Base-by-base conservation (phyloP, 169 alveolate species). In the Prorocentrum cordatum region DNA sequence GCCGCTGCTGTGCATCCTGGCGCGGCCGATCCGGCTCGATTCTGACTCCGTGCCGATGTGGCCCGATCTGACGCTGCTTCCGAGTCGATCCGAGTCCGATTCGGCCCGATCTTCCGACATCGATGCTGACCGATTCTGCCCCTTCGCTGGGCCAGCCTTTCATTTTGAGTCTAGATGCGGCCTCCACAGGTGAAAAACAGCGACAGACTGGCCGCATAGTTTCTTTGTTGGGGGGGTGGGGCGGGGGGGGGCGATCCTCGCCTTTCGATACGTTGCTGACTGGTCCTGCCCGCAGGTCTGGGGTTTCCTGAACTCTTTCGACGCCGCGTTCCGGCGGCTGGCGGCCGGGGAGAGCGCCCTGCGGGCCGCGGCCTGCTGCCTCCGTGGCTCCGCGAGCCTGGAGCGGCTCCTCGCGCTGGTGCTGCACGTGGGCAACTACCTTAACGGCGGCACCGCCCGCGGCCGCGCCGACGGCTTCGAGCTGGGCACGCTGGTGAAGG, bases 361-460 rank as follows among this genome's bases (percentile, higher is more conserved):
- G 64, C 18, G 24, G 32, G 1, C 64, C 18, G 14, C 32, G 14
- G 26, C n/a, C 9, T 50, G 5, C 10, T 24, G 31, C 64, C 64
- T 12, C 18, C 18, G 24, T 14, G 24, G 64, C 31, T 71, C 83
- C 12, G 12, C 42, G 45, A 27, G n/a, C 9, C 14, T 73, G 70
- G 84, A 73, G 29, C 67, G 31, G 24, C 29, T 73, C 36, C n/a
- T 73, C 70, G 84, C 68, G 14, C 32, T 73, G 70, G 31, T 50
- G 33, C 84, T 73, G 50, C 50, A 47, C 70, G 54, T 73, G 36
- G 84, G 84, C 33, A 73, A 73, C 70, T 73, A 73, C 50, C 50
- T 73, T 67, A 75, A 75, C 12, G 86, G 86, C n/a, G 86, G 86
- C 86, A 75, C 86, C 22, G 26, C 72, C 16, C 71, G 86, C n/a